Evolutionary conservation across 2,329 filamentous ascomycete species (phyloP).

Genomic region (Phyllachora maydis): DNA sequence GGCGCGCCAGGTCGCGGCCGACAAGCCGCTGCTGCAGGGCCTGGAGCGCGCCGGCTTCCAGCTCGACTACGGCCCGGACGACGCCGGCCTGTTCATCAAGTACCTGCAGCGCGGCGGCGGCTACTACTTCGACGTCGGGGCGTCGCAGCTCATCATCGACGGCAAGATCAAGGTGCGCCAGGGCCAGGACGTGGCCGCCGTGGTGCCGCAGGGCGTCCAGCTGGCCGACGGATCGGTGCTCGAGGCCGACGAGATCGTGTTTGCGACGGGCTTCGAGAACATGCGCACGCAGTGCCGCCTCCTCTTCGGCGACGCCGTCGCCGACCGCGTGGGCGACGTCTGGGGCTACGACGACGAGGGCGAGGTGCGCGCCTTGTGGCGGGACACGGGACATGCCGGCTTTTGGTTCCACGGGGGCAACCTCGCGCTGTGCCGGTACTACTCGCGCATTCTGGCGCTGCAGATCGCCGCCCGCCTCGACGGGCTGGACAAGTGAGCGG

Average conservation of each 20-base stretch:
- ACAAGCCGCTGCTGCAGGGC: constrained; percentile 17
- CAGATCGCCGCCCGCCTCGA: constrained; percentile 26
- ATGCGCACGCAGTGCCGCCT: constrained; percentile 42
- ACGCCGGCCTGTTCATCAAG: constrained; percentile 35
- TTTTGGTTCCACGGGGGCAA: constrained; percentile 51
- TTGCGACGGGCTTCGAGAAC: constrained; percentile 46
- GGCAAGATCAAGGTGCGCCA: constrained; percentile 44
- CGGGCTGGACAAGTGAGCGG: constrained; percentile 5
- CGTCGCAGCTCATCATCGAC: constrained; percentile 36
- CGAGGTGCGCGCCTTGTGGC: constrained; percentile 36
- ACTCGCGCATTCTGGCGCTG: constrained; percentile 29
- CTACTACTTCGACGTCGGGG: constrained; percentile 52
- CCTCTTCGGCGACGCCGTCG: constrained; percentile 40
- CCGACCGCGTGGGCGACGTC: constrained; percentile 32
- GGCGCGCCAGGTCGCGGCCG: constrained; percentile 11
- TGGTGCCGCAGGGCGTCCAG: constrained; percentile 21
- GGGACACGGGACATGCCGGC: constrained; percentile 36
- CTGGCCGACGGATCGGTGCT: constrained; percentile 33
- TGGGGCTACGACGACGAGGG: constrained; percentile 40
- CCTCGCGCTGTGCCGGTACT: constrained; percentile 38
- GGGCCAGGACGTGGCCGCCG: constrained; percentile 29
- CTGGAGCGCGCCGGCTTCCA: constrained; percentile 38
- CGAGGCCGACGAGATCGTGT: constrained; percentile 40
- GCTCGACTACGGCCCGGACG: constrained; percentile 34
- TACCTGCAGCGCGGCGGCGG: constrained; percentile 47